Base-by-base conservation (phyloP, 2,329 filamentous ascomycete genomes). In the Paracorniculantispora psalliotae region DNA sequence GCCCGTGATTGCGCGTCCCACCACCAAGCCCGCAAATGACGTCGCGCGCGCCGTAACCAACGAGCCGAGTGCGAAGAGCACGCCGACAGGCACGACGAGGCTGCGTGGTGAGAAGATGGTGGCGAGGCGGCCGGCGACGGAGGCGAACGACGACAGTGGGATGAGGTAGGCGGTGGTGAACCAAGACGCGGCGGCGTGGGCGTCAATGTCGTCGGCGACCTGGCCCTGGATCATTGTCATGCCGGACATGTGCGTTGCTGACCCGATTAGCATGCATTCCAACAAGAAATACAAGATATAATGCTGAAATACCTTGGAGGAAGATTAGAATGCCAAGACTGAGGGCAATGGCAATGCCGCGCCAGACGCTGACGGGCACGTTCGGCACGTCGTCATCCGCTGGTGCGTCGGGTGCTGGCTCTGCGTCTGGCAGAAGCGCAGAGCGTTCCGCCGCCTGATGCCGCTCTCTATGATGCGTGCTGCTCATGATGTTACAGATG, bases 211-310 rank as follows among this genome's bases (percentile, higher is more conserved):
- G 8, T 81, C 81, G 2, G 90, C 90, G 63, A 96, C 90, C 52
- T 79, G 79, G 8, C 87, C 90, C 73, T 94, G 91, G 1, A 88
- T 89, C 59, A 91, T 92, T 6, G 89, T 90, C 68, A 96, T 86
- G 65, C 91, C 86, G 13, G 87, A 90, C 73, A 92, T 90, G 67
- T 94, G 94, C 62, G 82, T 76, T 6, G 81, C 80, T 81, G 61
- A 5, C 43, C 13, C 41, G 26, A 21, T 25, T 51, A 39, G 12
- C 17, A 33, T 49, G 21, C n/a, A n/a, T n/a, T n/a, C n/a, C n/a
- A n/a, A n/a, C n/a, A n/a, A n/a, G n/a, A n/a, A n/a, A n/a, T n/a
- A n/a, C n/a, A n/a, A n/a, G n/a, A n/a, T n/a, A n/a, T n/a, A n/a
- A n/a, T n/a, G 9, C 9, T 21, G 13, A 25, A 49, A 49, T 71